Evolutionary conservation across 2,329 filamentous ascomycete genomes (phyloP), one percentile per base, ranked within the genome.

Genomic region (Mycosphaerella sp.): DNA sequence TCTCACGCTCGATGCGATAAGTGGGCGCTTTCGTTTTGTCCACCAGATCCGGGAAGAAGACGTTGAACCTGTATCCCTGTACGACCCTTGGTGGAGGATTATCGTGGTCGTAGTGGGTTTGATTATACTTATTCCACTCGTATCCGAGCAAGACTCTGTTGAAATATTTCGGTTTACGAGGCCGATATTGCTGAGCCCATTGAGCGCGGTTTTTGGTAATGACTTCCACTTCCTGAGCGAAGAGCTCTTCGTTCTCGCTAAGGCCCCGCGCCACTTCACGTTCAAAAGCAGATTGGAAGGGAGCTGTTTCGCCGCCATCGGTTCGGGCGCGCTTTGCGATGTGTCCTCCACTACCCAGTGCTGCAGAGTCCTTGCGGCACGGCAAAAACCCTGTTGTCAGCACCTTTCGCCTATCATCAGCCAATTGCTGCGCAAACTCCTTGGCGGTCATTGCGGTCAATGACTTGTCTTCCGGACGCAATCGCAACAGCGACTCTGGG

Each of bases 51-150:
- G 93, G 93, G 68, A 98, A 98, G 74, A 98, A 98, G 48, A 98
- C 92, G 74, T 98, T 97, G 79, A 98, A 98, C 71, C 95, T 96
- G 78, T 98, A 98, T 53, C 93, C 93, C 70, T 98, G 93, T 9
- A 98, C 93, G 6, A 98, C 92, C 73, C 95, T 96, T 26, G 93
- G 93, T 1, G 93, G 93, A 2, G 93, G 93, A 66, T 97, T 96
- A 69, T 97, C 92, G 70, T 96, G 89, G 70, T 97, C 93, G 74
- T 98, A 98, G 73, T 98, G 93, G 10, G 93, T 98, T 74, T 98
- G 93, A 68, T 98, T 98, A 79, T 98, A 98, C 73, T 98, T 98
- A 78, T 98, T 98, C 93, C 93, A 98, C 72, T 98, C 93, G 71
- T 97, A 98, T 50, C 93, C 93, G 88, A 96, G 96, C 72, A 95